Base-by-base conservation (phyloP, 805 yeast genomes). In the Kuraishia piskuri region DNA sequence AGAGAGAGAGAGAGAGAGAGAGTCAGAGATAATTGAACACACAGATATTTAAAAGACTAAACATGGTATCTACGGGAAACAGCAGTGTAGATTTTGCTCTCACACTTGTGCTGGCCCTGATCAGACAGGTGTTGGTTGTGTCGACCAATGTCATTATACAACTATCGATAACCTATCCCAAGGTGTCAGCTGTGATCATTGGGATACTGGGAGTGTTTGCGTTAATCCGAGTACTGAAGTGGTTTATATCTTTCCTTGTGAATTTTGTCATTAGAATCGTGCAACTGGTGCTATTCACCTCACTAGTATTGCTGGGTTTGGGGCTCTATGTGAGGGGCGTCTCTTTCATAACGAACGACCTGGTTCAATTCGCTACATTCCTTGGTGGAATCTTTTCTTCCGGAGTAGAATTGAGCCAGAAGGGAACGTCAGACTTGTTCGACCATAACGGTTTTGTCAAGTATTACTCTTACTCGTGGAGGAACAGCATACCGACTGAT, bases 321-420 rank as follows among this genome's bases (percentile, higher is more conserved):
- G 37, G 37, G 14, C 2, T 49, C 19, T 40, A 24, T 17, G 45
- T 24, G 17, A 21, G 51, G 22, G 51, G 51, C 19, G 19, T 19
- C 17, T 31, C 37, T 3, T 49, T 49, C 24, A 24, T 49, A 36
- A 49, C 51, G 24, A 45, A 49, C 22, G 51, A 49, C 21, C 45
- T 49, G 26, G 19, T 17, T 36, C 37, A 40, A 31, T 6, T 31
- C 8, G 40, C 40, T 3, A 31, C 4, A 31, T 31, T 31, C 17
- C 17, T 31, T 3, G 40, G 40, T 31, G 17, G 40, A 31, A 31
- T 31, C 3, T 31, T 23, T 22, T 23, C 24, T 46, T 46, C 48
- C 4, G 25, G 24, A 3, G 25, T 22, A 19, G 25, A 22, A 23
- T 6, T 46, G 20, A 8, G 20, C 48, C 26, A 46, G 25, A 22